A percentile compares a stretch with the other conserved stretches of the same genome.
Evolutionary conservation across 1,139 yeast genomes (phyloP).

Genomic region (Hansenula lynferdii): DNA sequence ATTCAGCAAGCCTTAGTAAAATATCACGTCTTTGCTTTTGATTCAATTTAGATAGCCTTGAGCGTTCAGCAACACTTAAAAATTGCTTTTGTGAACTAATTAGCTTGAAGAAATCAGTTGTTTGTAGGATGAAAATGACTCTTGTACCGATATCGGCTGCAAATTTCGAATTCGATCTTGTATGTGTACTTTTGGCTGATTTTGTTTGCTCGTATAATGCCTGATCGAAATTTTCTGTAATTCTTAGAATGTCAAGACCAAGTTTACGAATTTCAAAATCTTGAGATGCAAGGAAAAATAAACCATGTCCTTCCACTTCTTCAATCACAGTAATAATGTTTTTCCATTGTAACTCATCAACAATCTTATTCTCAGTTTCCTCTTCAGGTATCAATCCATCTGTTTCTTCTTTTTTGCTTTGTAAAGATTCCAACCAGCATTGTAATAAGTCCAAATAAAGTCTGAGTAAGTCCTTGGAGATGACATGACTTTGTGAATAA

Average conservation of each 20-base stretch:
- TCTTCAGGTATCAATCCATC: constrained; percentile 26
- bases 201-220: constrained; percentile 57
- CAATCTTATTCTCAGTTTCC: constrained; percentile 26
- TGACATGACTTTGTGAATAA: constrained; percentile 50
- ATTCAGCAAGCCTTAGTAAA: constrained; percentile 72
- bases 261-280: constrained; percentile 69
- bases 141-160: constrained; percentile 80
- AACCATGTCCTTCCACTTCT: constrained; percentile 93
- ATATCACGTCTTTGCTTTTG: constrained; percentile 55
- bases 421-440: constrained; percentile 74
- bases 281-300: constrained; percentile 87
- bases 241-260: constrained; percentile 68
- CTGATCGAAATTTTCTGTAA: constrained; percentile 81
- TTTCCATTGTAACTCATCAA: constrained; percentile 73
- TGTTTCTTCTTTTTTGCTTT: constrained; percentile 26
- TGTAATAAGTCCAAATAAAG: constrained; percentile 74
- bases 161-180: constrained; percentile 62
- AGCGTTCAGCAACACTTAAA: constrained; percentile 77
- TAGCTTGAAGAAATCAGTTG: constrained; percentile 62
- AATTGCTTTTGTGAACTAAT: constrained; percentile 50
- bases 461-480: constrained; percentile 53
- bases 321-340: constrained; percentile 79
- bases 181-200: constrained; percentile 33
- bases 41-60: constrained; percentile 61
- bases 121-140: constrained; percentile 71